Evolutionary conservation across 2,329 filamentous ascomycete genomes (phyloP).

Genomic region (Claviceps quebecensis): DNA sequence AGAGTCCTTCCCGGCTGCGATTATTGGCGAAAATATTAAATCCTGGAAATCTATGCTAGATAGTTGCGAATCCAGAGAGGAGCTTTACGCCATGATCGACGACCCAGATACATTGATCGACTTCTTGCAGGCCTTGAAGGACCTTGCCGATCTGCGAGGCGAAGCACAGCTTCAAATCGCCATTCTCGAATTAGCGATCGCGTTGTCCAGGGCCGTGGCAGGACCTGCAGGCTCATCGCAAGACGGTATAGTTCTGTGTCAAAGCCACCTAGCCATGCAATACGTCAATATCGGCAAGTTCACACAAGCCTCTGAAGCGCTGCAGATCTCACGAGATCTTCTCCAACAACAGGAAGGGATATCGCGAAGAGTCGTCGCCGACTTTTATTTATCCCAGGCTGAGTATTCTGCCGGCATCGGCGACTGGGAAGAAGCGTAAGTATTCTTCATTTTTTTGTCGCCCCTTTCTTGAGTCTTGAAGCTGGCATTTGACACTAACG

Average conservation of each 20-base stretch:
- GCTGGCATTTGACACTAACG: neutral
- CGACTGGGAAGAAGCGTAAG: slow-evolving; percentile 45
- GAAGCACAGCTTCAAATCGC: slow-evolving; percentile 31
- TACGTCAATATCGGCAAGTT: slow-evolving; percentile 40
- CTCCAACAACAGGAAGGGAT: slow-evolving; percentile 22
- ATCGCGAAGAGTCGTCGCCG: slow-evolving; percentile 27
- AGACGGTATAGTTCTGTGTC: slow-evolving; percentile 30
- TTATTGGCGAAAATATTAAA: slow-evolving; percentile 23
- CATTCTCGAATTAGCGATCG: slow-evolving; percentile 31
- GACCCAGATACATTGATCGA: slow-evolving; percentile 33
- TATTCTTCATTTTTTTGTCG: slow-evolving; percentile 3
- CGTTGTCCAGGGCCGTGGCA: slow-evolving; percentile 24
- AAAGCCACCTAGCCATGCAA: slow-evolving; percentile 36
- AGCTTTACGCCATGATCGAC: slow-evolving; percentile 33
- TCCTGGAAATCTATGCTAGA: slow-evolving; percentile 31
- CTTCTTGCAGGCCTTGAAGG: slow-evolving; percentile 35
- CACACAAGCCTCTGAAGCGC: slow-evolving; percentile 31
- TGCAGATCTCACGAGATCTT: slow-evolving; percentile 44
- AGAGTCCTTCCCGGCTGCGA: slow-evolving; percentile 14
- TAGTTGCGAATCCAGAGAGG: slow-evolving; percentile 22
- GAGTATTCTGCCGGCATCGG: slow-evolving; percentile 61
- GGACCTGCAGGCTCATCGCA: slow-evolving; percentile 15
- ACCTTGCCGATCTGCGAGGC: slow-evolving; percentile 38
- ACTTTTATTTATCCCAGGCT: slow-evolving; percentile 55
- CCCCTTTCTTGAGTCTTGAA: neutral